A percentile compares a stretch with the other conserved stretches of the same genome.
These are phyloP conservation scores for Halophytophthora batemanensis DNA, from an alignment of 352 stramenopile genomes.

Conservation along the genomic window DNA sequence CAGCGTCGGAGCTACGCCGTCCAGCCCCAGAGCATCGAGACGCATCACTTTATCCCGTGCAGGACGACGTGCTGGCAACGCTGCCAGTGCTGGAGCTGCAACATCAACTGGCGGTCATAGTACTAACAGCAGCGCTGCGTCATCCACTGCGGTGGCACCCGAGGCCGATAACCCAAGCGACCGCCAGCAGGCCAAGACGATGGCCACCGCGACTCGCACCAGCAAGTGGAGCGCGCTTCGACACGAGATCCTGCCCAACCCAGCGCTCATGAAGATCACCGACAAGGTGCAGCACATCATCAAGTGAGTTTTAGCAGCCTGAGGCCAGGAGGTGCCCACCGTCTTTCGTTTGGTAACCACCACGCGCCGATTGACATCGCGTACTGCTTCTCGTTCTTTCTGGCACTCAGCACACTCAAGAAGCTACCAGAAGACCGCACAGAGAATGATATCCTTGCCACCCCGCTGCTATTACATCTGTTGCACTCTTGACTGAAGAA, in stretches of 20 bases:
- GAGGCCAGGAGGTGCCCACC: too few relatives aligned
- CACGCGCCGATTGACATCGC: not conserved
- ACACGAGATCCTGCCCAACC: conserved; percentile 38
- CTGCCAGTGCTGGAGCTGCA: conserved; percentile 2
- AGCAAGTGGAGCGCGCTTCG: conserved; percentile 29
- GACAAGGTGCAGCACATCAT: conserved; percentile 69
- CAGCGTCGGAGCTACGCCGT: conserved; percentile 4
- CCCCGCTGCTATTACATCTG: not conserved
- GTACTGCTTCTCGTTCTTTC: not conserved
- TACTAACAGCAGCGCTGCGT: too few relatives aligned
- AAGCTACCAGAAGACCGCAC: conserved; percentile 61
- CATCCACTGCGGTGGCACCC: not conserved
- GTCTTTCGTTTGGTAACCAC: too few relatives aligned
- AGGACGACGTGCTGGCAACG: conserved; percentile 6
- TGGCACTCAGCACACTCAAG: conserved; percentile 44
- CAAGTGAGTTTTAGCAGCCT: conserved; percentile 25
- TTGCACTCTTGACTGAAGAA: not conserved
- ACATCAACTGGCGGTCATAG: conserved; percentile 3
- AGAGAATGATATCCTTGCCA: conserved; percentile 55
- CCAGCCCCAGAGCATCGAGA: conserved; percentile 9
- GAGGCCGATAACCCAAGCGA: conserved; percentile 25
- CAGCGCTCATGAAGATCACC: conserved; percentile 55
- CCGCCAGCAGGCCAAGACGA: conserved; percentile 40
- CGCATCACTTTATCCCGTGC: conserved; percentile 6
- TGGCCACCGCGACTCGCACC: not conserved